Evolutionary conservation across 208 protist genomes (phyloP), one percentile per base, ranked within the genome.

Genomic region (Leishmania guyanensis): DNA sequence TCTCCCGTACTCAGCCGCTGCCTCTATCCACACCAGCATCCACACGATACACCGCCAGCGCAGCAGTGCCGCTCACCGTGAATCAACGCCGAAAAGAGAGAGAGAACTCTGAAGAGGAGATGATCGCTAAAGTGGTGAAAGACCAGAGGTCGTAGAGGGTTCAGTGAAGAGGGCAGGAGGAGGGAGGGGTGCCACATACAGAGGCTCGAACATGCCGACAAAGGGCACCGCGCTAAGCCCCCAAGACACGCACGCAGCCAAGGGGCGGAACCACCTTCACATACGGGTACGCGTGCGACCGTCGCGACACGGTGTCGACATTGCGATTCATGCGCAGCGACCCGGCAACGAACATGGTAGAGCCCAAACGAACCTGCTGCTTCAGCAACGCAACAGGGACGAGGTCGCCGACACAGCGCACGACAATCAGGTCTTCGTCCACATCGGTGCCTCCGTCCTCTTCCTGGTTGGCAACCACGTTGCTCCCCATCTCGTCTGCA

Each of bases 211-310:
- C 33, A 64, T 20, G 22, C 10, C 14, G 50, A 64, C 5, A 48
- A 70, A 50, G 20, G 14, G 8, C 36, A 22, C 4, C 58, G n/a
- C n/a, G 56, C 58, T 60, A 65, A 70, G 54, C 86, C 64, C 72
- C 78, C 26, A 95, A 48, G 46, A 89, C 91, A 29, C 88, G 85
- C 39, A 95, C 82, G 73, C 69, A 88, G 3, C 94, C 94, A 4
- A 94, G 70, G 17, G 94, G 94, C 50, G 94, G 92, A 2, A 88
- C 83, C n/a, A 97, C 91, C 43, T 92, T 88, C 43, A 97, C 88
- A 77, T 89, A 96, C 29, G 94, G 94, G 82, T 95, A 97, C 43
- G 94, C 94, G 78, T 97, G 93, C 36, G 88, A 73, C 62, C 91
- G 82, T 29, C 89, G 86, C 33, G 92, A 95, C 12, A 78, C 77